Evolutionary conservation across 306 rosid genomes (phyloP), one percentile per base, ranked within the genome.

Genomic region (Inga laurina): DNA sequence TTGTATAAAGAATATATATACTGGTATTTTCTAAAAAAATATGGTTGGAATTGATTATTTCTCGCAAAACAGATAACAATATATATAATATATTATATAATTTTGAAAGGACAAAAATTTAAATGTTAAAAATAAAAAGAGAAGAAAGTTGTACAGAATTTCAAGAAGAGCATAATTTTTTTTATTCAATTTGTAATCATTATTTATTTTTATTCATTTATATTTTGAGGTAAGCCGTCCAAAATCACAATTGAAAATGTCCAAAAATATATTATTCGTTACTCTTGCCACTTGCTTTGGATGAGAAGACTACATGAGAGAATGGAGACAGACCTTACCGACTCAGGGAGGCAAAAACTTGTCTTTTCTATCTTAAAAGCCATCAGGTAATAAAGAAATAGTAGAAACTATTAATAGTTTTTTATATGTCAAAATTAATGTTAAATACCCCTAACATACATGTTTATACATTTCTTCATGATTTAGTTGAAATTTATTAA

Each of bases 281-380:
- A 7, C 24, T 69, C 11, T 69, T 5, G 30, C 49, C 74, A 19
- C 30, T 69, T 70, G 32, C 41, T 70, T 70, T 10, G 46, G 49
- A 41, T 16, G 49, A 4, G 51, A 69, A 41, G 74, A 41, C 32
- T n/a, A 71, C 70, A 37, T 59, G 70, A 48, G 18, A 24, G 16
- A 70, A 62, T 77, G 82, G 76, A 73, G 34, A 71, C 79, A 76
- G 61, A 18, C 79, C 79, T 64, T 39, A 30, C 75, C 75, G 52
- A 7, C 8, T 51, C 65, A 37, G 52, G 37, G 64, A 64, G 41
- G 46, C 76, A 39, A 78, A 35, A 65, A 24, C 78, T 45, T 75
- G 70, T 75, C 19, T 74, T 75, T 51, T 44, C 4, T 12, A 39
- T 21, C 41, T 48, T 2, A 18, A 22, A 4, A 59, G 2, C 5